Evolutionary conservation across 805 yeast genomes (phyloP).

Genomic region (Metschnikowia corniflorae): DNA sequence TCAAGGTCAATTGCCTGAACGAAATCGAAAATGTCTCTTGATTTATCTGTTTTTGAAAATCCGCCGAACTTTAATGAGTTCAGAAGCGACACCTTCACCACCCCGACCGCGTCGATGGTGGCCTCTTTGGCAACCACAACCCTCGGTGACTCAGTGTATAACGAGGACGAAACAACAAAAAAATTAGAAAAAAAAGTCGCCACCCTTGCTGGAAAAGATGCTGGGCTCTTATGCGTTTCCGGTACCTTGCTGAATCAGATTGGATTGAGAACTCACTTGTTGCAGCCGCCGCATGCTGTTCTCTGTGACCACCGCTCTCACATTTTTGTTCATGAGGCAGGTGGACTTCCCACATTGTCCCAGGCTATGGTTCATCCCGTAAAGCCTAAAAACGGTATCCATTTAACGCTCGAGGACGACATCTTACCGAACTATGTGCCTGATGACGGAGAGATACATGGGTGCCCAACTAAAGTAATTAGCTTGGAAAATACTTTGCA

Average conservation of each 20-base stretch:
- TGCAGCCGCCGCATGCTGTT: constrained; percentile 41
- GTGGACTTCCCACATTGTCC: constrained; percentile 40
- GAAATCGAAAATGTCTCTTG: constrained; percentile 14
- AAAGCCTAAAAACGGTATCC: constrained; percentile 30
- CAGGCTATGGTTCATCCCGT: constrained; percentile 43
- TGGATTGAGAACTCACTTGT: constrained; percentile 35
- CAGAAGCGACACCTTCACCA: constrained; percentile 21
- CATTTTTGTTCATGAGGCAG: constrained; percentile 38
- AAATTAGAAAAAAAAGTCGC: constrained; percentile 34
- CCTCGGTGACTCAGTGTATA: constrained; percentile 42
- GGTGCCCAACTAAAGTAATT: constrained; percentile 43
- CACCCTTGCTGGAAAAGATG: constrained; percentile 36
- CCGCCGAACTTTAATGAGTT: constrained; percentile 18
- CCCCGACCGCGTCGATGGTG: constrained; percentile 19
- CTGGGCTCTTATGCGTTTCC: constrained; percentile 39
- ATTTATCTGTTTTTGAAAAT: constrained; percentile 7
- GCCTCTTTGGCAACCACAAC: constrained; percentile 24
- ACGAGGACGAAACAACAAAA: constrained; percentile 35
- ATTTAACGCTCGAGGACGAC: constrained; percentile 38
- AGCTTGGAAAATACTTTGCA: constrained; percentile 43
- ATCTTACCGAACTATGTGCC: constrained; percentile 35
- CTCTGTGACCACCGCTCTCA: constrained; percentile 39
- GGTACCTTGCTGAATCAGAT: constrained; percentile 44
- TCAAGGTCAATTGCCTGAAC: too few relatives aligned
- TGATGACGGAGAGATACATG: constrained; percentile 44